phyloP scores from a whole-genome alignment of 139 green algal genomes.

The Ulvella scutata region DNA sequence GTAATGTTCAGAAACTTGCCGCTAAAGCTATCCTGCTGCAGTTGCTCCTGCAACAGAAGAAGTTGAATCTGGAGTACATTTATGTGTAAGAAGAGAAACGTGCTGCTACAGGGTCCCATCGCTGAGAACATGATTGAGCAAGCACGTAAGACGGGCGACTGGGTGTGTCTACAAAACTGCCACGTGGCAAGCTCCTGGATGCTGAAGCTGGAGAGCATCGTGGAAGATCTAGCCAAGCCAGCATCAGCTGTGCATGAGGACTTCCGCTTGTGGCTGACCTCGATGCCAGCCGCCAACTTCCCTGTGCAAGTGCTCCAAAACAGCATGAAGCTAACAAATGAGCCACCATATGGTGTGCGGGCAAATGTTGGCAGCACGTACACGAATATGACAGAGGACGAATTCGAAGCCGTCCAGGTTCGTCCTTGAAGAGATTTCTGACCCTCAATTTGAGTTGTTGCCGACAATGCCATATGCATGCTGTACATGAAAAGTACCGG shows the following conservation, averaged over 20 bases:
- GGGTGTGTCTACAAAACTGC: conserved; percentile 83
- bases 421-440: too few relatives aligned
- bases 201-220: conserved; percentile 28
- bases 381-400: conserved; percentile 30
- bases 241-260: conserved; percentile 29
- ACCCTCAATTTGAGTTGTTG: too few relatives aligned
- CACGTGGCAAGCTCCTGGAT: conserved; percentile 72
- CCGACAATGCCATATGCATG: too few relatives aligned
- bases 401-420: conserved; percentile 18
- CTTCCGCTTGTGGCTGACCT: conserved; percentile 74
- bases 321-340: conserved; percentile 57
- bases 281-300: conserved; percentile 52
- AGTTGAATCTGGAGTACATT: too few relatives aligned
- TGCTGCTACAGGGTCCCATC: conserved; percentile 17
- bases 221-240: neutral
- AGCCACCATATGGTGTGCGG: conserved; percentile 59
- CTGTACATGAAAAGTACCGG: too few relatives aligned
- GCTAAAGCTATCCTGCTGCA: too few relatives aligned
- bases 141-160: conserved; percentile 39
- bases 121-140: conserved; percentile 45
- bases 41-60: too few relatives aligned
- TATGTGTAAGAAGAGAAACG: too few relatives aligned
- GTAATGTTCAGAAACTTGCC: too few relatives aligned
- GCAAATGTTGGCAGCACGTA: conserved; percentile 57
- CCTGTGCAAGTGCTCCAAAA: conserved; percentile 53